Evolutionary conservation across 306 rosid genomes (phyloP), one percentile per base, ranked within the genome.

Genomic region (Castanospermum australe): DNA sequence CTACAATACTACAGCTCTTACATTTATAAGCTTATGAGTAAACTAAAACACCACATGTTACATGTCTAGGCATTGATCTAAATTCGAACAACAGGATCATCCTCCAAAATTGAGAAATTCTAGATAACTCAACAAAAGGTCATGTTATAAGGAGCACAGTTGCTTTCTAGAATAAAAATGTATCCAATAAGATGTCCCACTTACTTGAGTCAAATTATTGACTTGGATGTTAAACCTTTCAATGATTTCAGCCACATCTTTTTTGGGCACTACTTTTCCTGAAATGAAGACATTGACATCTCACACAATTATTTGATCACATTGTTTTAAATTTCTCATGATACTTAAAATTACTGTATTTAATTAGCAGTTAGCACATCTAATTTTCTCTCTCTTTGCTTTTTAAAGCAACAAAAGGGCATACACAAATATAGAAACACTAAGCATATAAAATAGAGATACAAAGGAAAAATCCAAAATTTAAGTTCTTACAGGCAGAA

Each of bases 181-280:
- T 22, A 52, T 57, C 25, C 63, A 76, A 33, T 45, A 20, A 17
- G 79, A 65, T 80, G 57, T 48, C 76, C 65, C 41, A 57, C 87
- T 63, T 55, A 93, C 99, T 86, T 95, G 99, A 76, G 98, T 95
- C 87, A 95, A 86, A 88, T 93, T 95, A 86, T 90, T 90, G 74
- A 95, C 99, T 90, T 95, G 99, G 68, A 93, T 91, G 79, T 91
- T 93, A 87, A 92, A 95, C 84, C 93, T 88, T 84, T 89, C 88
- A 77, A 88, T 90, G 79, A 88, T 82, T 85, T 89, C 97, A 48
- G 86, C 81, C 38, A 93, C 76, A 35, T 90, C 97, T 76, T 83
- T 95, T 80, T 87, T 92, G 20, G 98, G 80, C 78, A 90, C 98
- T 50, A 57, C 84, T 81, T 78, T 92, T 39, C 96, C 99, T 94